These are phyloP conservation scores for Quercus phellos DNA, from an alignment of 331 rosid species.

Conservation along the genomic window DNA sequence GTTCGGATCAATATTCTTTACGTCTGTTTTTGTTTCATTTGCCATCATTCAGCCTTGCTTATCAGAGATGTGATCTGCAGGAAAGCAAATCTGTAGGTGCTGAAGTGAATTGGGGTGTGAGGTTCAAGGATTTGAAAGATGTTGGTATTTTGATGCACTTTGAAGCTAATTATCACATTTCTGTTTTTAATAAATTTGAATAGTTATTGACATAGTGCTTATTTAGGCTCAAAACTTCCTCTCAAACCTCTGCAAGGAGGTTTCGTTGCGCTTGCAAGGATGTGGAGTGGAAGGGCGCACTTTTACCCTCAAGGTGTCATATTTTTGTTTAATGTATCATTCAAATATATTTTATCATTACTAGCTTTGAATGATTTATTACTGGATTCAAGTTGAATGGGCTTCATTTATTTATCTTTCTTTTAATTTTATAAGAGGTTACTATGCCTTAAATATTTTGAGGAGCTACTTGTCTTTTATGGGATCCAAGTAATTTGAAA, in stretches of 20 bases:
- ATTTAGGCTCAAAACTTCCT: conserved; percentile 70
- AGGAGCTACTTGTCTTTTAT: conserved; percentile 16
- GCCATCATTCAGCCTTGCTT: conserved; percentile 5
- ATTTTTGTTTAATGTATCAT: conserved; percentile 5
- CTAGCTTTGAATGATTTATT: neutral
- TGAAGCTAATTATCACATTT: conserved; percentile 3
- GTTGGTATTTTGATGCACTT: conserved; percentile 46
- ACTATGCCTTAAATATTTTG: neutral
- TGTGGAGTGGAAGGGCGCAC: conserved; percentile 79
- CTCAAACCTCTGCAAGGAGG: conserved; percentile 82
- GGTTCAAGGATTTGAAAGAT: conserved; percentile 73
- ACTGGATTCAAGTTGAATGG: conserved; percentile 6
- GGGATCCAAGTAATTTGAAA: neutral
- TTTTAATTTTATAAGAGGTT: conserved; percentile 14
- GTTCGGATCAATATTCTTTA: neutral
- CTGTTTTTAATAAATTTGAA: conserved; percentile 9
- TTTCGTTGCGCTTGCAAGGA: conserved; percentile 69
- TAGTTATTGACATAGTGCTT: conserved; percentile 25
- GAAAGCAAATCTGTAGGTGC: conserved; percentile 88
- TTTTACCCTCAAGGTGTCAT: conserved; percentile 75
- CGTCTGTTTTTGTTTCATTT: conserved; percentile 1
- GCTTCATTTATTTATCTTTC: conserved; percentile 12
- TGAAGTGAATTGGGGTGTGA: conserved; percentile 99
- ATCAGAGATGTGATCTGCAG: conserved; percentile 34
- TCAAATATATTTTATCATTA: neutral